These are phyloP conservation scores for Phytophthora brassicae DNA, from an alignment of 352 stramenopile genomes.

Conservation along the genomic window DNA sequence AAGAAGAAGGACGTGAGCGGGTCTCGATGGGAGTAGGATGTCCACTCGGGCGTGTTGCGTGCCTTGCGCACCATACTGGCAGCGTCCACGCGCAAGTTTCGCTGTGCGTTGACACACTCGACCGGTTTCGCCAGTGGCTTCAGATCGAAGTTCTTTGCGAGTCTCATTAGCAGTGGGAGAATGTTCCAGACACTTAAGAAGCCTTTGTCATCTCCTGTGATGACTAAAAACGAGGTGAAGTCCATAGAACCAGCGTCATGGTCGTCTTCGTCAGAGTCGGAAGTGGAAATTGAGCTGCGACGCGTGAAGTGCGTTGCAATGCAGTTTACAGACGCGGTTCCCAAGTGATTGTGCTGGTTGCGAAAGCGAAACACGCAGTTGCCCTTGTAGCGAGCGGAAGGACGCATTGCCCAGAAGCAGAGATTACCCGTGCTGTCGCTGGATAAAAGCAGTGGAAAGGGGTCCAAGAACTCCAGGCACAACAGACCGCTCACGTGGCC, in stretches of 20 bases:
- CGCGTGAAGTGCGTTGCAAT: constrained; percentile 36
- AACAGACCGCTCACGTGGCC: constrained; percentile 72
- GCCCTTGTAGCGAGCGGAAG: constrained; percentile 54
- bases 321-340: constrained; percentile 53
- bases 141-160: constrained; percentile 62
- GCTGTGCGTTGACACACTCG: constrained; percentile 71
- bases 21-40: constrained; percentile 53
- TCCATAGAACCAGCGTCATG: constrained; percentile 23
- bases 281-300: constrained; percentile 3
- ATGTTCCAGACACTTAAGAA: constrained; percentile 77
- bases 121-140: constrained; percentile 46
- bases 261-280: constrained; percentile 17
- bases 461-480: constrained; percentile 69
- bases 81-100: constrained; percentile 75
- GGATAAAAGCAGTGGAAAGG: constrained; percentile 67
- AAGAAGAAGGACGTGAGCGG: constrained; percentile 65
- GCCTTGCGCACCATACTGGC: constrained; percentile 70
- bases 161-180: constrained; percentile 49
- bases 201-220: constrained; percentile 81
- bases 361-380: constrained; percentile 80
- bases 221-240: constrained; percentile 51
- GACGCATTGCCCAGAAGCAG: constrained; percentile 77
- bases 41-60: constrained; percentile 63
- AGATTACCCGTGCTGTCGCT: constrained; percentile 73
- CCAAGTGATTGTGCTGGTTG: constrained; percentile 45